Evolutionary conservation across 768 basidiomycete genomes (phyloP), one percentile per base, ranked within the genome.

Genomic region (Leccinum variicolor): DNA sequence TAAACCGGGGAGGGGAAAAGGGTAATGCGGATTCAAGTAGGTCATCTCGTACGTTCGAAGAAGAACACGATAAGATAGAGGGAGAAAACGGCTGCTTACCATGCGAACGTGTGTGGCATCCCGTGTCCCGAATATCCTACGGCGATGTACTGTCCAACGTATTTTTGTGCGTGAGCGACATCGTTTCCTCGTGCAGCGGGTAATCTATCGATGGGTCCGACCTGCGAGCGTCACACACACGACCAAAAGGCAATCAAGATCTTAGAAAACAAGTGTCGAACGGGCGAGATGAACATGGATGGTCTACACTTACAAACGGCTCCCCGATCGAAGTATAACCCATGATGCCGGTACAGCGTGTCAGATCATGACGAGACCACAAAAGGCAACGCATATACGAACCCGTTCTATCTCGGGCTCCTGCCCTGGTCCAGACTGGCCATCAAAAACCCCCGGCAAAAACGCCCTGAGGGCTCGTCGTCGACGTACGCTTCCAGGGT

Each of bases 371-470:
- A 50, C 9, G 14, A 34, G 17, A 29, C 7, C 14, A 31, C 31
- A 13, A 11, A 13, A 34, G 33, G 14, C 33, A 34, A 14, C 14
- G 13, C 33, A 14, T n/a, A 21, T 9, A 73, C 81, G 43, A 50
- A 89, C 90, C 91, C 92, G 94, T 78, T 93, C 89, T 80, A 85
- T 83, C 69, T 90, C 88, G 6, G 84, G 84, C 53, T 82, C 77
- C 17, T 56, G 64, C 3, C 71, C 76, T 13, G 61, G 63, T 54
- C 79, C 78, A 58, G 81, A 87, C 61, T 79, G 75, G 13, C 74
- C 79, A 0, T 84, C 80, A 61, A 87, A 89, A 5, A 85, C 66
- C 0, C 64, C 66, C 0, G 86, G 86, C 9, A 92, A 69, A 66
- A 89, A 91, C 6, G 64, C 70, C n/a, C 84, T 75, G 59, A 93